Evolutionary conservation across 805 yeast species (phyloP), one percentile per base, ranked within the genome.

Genomic region (Yarrowia deformans): DNA sequence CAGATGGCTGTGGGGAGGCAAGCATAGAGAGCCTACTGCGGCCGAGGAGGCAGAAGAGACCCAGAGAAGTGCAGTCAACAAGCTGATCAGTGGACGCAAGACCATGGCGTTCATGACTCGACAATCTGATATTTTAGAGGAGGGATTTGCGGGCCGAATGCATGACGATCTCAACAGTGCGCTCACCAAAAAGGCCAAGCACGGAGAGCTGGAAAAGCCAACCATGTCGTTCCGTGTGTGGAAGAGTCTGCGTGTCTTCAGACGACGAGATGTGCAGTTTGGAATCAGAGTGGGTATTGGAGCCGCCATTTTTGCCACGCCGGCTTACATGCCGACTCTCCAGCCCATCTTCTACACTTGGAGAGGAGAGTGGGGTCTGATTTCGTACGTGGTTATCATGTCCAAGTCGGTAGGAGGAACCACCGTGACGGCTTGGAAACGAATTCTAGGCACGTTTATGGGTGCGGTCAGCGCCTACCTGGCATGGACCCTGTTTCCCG

Each of bases 381-480:
- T 90, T n/a, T 88, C 93, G 0, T 91, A 87, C 73, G 87, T 91
- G 73, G 88, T 91, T 69, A 90, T 91, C 81, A 90, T 91, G 94
- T 90, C 89, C 73, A 90, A 90, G 74, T 88, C 93, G 0, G 79
- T 90, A 6, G 97, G 97, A 10, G 96, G 96, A 0, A 91, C 97
- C 0, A 84, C 90, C 12, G 86, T 88, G 87, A 89, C 95, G 0
- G 88, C 78, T 12, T 73, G 74, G 12, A 71, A 74, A 12, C 74
- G 83, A 5, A 81, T 91, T 69, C 70, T 88, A 34, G 97, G 97
- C 0, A 91, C 97, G 0, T 85, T 87, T 70, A 66, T 89, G 8
- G 97, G 97, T 0, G 90, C 93, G 0, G 70, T 81, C 12, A 73
- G 80, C 7, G 97, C 96, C 0, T 87, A 82, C 72, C 12, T 80